Evolutionary conservation across 129 eudicot genomes (phyloP).

Genomic region (Smallanthus sonchifolius): DNA sequence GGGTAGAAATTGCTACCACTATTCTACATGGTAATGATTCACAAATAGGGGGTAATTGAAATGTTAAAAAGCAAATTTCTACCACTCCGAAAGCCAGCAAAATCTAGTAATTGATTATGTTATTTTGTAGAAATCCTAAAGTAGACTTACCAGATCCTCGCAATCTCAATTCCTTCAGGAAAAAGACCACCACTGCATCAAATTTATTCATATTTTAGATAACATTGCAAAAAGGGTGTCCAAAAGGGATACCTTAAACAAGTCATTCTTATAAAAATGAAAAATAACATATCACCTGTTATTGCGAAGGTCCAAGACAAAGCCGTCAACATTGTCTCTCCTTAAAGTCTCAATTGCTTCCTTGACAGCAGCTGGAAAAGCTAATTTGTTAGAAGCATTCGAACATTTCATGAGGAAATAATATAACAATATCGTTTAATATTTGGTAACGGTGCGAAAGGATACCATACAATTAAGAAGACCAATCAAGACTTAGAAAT

Average conservation of each 20-base stretch:
- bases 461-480: background rate
- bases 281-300: constrained; percentile 57
- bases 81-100: background rate
- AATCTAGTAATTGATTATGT: background rate
- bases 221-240: background rate
- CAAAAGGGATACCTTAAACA: background rate
- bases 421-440: background rate
- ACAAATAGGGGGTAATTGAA: background rate
- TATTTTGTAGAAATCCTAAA: background rate
- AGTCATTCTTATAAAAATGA: background rate
- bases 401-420: constrained; percentile 1
- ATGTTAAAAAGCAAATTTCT: background rate
- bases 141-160: constrained; percentile 76
- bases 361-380: constrained; percentile 68
- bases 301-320: constrained; percentile 94
- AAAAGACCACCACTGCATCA: constrained; percentile 96
- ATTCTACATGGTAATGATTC: background rate
- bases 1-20: background rate
- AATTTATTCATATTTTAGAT: constrained; percentile 7
- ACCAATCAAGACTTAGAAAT: background rate
- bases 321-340: constrained; percentile 70
- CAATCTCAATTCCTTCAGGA: constrained; percentile 97
- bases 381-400: constrained; percentile 13
- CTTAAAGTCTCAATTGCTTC: constrained; percentile 86
- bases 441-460: background rate